Conservation (phyloP, 2,329 filamentous ascomycete genomes). For the Pseudogymnoascus sp. region DNA sequence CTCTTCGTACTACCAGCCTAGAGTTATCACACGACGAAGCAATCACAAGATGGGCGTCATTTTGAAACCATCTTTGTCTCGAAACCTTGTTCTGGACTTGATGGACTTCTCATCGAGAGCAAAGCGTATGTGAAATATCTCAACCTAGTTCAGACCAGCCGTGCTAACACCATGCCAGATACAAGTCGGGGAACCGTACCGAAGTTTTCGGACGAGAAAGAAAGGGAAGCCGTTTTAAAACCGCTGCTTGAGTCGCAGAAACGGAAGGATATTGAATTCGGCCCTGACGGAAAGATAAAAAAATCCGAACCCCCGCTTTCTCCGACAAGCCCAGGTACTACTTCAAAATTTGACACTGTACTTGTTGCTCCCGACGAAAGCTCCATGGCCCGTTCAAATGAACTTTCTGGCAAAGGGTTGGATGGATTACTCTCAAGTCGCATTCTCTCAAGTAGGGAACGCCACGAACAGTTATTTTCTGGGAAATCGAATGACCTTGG, state of each 20-base stretch:
- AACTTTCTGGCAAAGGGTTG: neutral
- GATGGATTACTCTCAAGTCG: neutral
- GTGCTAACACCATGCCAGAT: neutral
- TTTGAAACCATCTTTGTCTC: constrained; percentile 54
- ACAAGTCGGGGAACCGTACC: neutral
- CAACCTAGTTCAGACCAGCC: neutral
- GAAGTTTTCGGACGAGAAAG: neutral
- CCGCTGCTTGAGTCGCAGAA: neutral
- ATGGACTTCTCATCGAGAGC: constrained; percentile 11
- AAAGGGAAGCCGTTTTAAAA: constrained; percentile 2
- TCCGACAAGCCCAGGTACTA: neutral
- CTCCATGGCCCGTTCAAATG: neutral
- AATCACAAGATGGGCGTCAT: constrained; percentile 56
- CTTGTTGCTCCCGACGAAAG: neutral
- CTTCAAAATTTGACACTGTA: neutral
- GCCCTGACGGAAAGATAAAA: neutral
- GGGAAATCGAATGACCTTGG: constrained; percentile 39
- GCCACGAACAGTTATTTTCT: constrained; percentile 50
- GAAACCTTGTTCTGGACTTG: constrained; percentile 47
- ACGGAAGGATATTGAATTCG: neutral
- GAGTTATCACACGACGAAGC: constrained; percentile 52
- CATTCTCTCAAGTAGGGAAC: constrained; percentile 44
- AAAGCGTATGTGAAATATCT: neutral
- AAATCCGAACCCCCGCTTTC: neutral
- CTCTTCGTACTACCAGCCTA: constrained; percentile 47